phyloP scores from a whole-genome alignment of 129 eudicot genomes.

The Sambucus nigra region DNA sequence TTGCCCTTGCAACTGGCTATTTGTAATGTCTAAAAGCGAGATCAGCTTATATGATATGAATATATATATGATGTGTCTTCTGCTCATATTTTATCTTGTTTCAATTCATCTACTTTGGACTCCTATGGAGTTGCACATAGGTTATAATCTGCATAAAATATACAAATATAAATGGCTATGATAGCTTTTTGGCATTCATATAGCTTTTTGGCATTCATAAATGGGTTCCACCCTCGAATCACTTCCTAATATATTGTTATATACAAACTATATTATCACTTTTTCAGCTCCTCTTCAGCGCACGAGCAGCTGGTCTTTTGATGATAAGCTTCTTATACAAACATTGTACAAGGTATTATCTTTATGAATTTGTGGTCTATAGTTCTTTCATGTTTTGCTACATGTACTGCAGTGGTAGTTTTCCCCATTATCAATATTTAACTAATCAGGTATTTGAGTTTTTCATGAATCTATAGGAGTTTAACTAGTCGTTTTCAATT shows the following conservation, averaged over 20 bases:
- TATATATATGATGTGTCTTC: too few relatives aligned
- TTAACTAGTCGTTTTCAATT: background rate
- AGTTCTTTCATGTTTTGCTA: background rate
- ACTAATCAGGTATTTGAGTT: background rate
- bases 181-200: background rate
- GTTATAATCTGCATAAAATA: too few relatives aligned
- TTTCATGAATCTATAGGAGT: background rate
- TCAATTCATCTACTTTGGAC: too few relatives aligned
- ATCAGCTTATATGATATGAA: too few relatives aligned
- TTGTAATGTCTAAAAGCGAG: too few relatives aligned
- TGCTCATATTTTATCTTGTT: too few relatives aligned
- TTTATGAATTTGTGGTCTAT: background rate
- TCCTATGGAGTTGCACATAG: too few relatives aligned
- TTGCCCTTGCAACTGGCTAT: too few relatives aligned
- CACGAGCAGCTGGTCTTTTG: slow-evolving; percentile 72
- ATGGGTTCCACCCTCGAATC: background rate
- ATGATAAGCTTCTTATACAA: slow-evolving; percentile 75
- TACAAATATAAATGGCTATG: background rate
- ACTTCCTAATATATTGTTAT: background rate
- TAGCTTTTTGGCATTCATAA: background rate
- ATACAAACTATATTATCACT: background rate
- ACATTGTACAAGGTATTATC: slow-evolving; percentile 76
- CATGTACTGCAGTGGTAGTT: background rate
- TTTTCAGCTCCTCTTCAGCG: slow-evolving; percentile 71
- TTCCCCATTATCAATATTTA: background rate